These are phyloP conservation scores for Thraustochytrium striatum DNA, from an alignment of 352 stramenopile species.

Conservation along the genomic window DNA sequence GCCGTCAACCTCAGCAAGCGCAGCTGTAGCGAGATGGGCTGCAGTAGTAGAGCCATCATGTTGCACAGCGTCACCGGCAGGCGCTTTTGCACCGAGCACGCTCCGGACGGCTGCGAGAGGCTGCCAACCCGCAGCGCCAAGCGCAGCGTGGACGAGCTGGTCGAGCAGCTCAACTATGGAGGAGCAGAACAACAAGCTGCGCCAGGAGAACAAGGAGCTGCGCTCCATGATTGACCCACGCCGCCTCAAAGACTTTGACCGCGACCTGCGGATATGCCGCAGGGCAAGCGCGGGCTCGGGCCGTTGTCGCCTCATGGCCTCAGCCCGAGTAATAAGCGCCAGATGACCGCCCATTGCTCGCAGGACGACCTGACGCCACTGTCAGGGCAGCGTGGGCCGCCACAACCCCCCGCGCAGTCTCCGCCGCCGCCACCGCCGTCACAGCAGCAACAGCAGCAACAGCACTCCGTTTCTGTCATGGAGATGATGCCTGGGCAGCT, in stretches of 20 bases:
- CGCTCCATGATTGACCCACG: background rate
- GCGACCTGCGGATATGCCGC: background rate
- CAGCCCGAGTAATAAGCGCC: background rate
- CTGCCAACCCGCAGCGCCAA: background rate
- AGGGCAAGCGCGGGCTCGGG: background rate
- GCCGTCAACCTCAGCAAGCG: conserved; percentile 39
- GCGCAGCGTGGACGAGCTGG: background rate
- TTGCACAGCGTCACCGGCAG: background rate
- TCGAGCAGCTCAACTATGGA: conserved; percentile 31
- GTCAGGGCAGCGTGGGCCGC: background rate
- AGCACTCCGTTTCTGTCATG: too few species aligned
- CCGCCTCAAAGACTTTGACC: background rate
- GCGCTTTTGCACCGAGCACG: conserved; percentile 5
- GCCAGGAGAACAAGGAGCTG: background rate
- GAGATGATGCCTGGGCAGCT: too few species aligned
- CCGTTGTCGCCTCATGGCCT: background rate
- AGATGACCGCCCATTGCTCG: background rate
- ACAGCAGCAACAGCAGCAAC: background rate
- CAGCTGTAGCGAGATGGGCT: background rate
- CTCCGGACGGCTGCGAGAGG: background rate
- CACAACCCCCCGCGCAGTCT: background rate
- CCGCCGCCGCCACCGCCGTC: background rate
- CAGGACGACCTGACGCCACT: background rate
- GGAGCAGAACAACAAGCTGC: conserved; percentile 7
- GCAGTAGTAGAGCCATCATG: background rate